Percentiles rank a stretch among this genome's conserved stretches.
Evolutionary conservation across 192 early-diverging fungal species (phyloP).

Genomic region (Umbelopsis sp.): DNA sequence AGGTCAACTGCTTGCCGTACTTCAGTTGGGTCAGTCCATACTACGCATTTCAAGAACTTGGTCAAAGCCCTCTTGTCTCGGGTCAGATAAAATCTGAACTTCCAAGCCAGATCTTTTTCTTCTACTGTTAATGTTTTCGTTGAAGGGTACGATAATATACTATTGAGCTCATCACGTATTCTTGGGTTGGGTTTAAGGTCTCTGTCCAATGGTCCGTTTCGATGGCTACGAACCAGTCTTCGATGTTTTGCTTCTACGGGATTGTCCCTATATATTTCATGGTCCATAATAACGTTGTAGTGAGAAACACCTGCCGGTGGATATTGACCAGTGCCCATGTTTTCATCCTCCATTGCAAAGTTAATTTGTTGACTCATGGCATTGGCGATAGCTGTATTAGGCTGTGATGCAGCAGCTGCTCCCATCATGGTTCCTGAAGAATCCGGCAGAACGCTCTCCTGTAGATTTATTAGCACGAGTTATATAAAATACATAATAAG

Average conservation of each 20-base stretch:
- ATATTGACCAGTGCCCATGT: background rate
- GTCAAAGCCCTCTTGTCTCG: conserved; percentile 93
- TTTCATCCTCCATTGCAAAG: background rate
- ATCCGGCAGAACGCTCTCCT: conserved; percentile 62
- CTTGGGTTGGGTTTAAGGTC: conserved; percentile 98
- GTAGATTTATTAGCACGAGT: background rate
- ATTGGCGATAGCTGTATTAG: conserved; percentile 18
- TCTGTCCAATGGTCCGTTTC: conserved; percentile 87
- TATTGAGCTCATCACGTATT: conserved; percentile 94
- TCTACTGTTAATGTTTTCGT: conserved; percentile 80
- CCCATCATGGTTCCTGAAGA: conserved; percentile 14
- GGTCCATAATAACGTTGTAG: conserved; percentile 66
- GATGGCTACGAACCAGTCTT: conserved; percentile 84
- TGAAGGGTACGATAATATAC: conserved; percentile 91
- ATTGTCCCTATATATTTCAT: conserved; percentile 89
- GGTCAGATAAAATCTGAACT: conserved; percentile 94
- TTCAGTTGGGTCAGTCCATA: conserved; percentile 92
- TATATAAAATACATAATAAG: conserved; percentile 8
- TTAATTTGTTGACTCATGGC: conserved; percentile 27
- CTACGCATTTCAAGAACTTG: conserved; percentile 97
- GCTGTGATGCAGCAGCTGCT: conserved; percentile 21
- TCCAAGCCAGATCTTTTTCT: conserved; percentile 98
- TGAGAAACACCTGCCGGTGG: conserved; percentile 4
- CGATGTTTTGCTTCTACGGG: conserved; percentile 95
- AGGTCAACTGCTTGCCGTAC: conserved; percentile 90